These are phyloP conservation scores for Scedosporium apiospermum DNA, from an alignment of 2,329 filamentous ascomycete genomes.

Conservation along the genomic window DNA sequence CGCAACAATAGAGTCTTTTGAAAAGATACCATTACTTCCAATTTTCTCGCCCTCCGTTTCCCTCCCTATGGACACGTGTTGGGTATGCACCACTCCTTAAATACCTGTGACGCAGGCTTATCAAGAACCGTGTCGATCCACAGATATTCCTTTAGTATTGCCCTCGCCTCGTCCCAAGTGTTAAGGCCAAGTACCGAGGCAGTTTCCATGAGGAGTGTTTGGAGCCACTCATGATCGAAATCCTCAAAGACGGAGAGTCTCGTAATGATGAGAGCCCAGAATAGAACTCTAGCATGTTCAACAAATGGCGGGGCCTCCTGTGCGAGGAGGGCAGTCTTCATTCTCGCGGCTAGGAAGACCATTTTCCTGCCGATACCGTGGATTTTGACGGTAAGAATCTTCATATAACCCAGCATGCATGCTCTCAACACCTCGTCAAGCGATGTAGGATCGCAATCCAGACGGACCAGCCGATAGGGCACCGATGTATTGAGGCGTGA, in stretches of 20 bases:
- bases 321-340: not conserved
- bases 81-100: not conserved
- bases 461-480: constrained; percentile 13
- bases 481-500: constrained; percentile 13
- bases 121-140: not conserved
- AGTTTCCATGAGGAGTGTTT: not conserved
- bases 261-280: not conserved
- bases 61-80: too few relatives aligned
- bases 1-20: too few relatives aligned
- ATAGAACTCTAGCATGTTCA: not conserved
- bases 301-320: constrained; percentile 13
- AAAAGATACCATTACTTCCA: too few relatives aligned
- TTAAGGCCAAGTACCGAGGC: not conserved
- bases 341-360: not conserved
- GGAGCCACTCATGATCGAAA: not conserved
- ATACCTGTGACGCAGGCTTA: not conserved
- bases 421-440: constrained; percentile 10
- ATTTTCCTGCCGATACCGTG: constrained; percentile 8
- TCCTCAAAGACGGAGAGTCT: not conserved
- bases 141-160: not conserved
- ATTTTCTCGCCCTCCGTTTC: too few relatives aligned
- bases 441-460: constrained; percentile 11
- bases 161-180: not conserved
- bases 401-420: constrained; percentile 16
- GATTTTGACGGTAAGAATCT: constrained; percentile 11